Evolutionary conservation across 2,329 filamentous ascomycete genomes (phyloP).

Genomic region (Tetracladium maxilliforme): DNA sequence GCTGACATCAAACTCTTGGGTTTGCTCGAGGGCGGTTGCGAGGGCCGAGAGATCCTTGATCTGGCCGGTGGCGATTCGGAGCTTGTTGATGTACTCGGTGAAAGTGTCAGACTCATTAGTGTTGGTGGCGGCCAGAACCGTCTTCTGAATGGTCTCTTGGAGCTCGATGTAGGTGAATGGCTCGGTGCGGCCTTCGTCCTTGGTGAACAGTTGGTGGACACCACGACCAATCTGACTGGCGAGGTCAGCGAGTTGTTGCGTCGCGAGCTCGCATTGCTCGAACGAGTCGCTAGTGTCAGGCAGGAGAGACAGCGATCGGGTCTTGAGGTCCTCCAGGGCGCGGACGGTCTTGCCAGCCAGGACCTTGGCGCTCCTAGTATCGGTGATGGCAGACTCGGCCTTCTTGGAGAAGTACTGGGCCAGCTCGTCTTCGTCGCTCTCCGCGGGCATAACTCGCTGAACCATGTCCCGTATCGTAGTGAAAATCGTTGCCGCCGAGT

Average conservation of each 20-base stretch:
- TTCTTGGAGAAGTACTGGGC: conserved; percentile 54
- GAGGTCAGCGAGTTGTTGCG: conserved; percentile 50
- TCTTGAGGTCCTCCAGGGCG: conserved; percentile 62
- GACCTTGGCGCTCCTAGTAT: conserved; percentile 73
- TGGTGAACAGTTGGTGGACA: conserved; percentile 40
- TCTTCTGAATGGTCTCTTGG: conserved; percentile 43
- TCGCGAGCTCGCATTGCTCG: conserved; percentile 50
- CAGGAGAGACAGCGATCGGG: conserved; percentile 58
- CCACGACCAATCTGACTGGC: conserved; percentile 54
- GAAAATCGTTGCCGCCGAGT: conserved; percentile 58
- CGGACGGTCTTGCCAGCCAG: conserved; percentile 65
- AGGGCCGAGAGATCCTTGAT: conserved; percentile 59
- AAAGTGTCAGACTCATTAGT: conserved; percentile 54
- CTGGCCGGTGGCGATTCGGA: conserved; percentile 47
- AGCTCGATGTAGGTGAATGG: conserved; percentile 54
- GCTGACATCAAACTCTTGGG: conserved; percentile 64
- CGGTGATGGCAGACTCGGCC: conserved; percentile 55
- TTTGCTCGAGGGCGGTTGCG: conserved; percentile 55
- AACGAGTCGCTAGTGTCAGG: conserved; percentile 55
- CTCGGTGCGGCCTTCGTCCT: conserved; percentile 57
- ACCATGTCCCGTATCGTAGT: conserved; percentile 50
- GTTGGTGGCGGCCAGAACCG: conserved; percentile 33
- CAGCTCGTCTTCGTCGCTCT: conserved; percentile 50
- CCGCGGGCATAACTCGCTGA: conserved; percentile 43
- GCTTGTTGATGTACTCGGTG: conserved; percentile 48